Evolutionary conservation across 495 filamentous ascomycete species (phyloP).

Genomic region (Penicillium maclennaniae): DNA sequence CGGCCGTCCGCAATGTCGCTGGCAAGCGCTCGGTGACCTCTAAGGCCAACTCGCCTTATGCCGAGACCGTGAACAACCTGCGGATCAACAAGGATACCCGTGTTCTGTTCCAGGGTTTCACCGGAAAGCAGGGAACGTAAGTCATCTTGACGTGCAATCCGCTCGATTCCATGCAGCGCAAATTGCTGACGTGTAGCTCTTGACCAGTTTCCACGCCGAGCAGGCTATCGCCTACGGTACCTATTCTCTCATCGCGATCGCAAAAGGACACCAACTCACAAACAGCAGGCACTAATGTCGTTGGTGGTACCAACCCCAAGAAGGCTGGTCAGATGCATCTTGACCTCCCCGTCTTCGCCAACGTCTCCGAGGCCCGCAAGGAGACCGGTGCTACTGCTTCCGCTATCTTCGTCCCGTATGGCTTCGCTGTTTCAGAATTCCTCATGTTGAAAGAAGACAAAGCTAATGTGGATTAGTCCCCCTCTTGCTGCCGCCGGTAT

Average conservation of each 20-base stretch:
- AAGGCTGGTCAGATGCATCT: slow-evolving; percentile 91
- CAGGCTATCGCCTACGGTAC: slow-evolving; percentile 98
- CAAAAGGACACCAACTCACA: slow-evolving; percentile 31
- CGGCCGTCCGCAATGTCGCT: slow-evolving; percentile 47
- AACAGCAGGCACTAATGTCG: slow-evolving; percentile 81
- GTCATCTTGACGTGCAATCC: slow-evolving; percentile 31
- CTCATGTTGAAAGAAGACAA: slow-evolving; percentile 1
- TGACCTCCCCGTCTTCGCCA: slow-evolving; percentile 88
- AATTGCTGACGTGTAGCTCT: slow-evolving; percentile 41
- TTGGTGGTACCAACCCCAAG: slow-evolving; percentile 98
- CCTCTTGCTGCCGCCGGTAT: slow-evolving; percentile 91
- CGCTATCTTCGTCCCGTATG: slow-evolving; percentile 96
- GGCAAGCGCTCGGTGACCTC: slow-evolving; percentile 62
- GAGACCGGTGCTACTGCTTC: slow-evolving; percentile 86
- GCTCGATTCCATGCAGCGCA: slow-evolving; percentile 8
- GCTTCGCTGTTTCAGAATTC: neutral
- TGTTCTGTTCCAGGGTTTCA: slow-evolving; percentile 97
- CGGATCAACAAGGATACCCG: slow-evolving; percentile 88
- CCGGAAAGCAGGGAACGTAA: slow-evolving; percentile 97
- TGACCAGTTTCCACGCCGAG: slow-evolving; percentile 84
- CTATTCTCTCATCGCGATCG: slow-evolving; percentile 14
- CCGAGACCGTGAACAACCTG: slow-evolving; percentile 81
- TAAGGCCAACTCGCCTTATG: slow-evolving; percentile 65
- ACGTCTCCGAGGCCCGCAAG: slow-evolving; percentile 84
- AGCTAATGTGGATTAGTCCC: slow-evolving; percentile 51